Evolutionary conservation across 495 filamentous ascomycete genomes (phyloP).

Genomic region (Penicillium cosmopolitanum): DNA sequence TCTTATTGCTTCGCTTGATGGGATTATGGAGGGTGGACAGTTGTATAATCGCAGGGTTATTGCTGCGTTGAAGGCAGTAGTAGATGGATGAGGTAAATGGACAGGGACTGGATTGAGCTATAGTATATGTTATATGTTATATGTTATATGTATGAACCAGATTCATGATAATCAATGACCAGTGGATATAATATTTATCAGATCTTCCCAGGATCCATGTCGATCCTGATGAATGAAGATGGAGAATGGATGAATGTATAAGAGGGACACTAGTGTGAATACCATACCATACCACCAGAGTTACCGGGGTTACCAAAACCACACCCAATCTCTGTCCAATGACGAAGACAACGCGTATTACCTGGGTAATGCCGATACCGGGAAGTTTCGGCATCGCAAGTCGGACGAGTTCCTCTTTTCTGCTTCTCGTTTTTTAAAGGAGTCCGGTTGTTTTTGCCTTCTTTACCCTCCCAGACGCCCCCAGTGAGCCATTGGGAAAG

Average conservation of each 20-base stretch:
- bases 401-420: conserved; percentile 17
- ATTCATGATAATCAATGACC: background rate
- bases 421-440: conserved; percentile 26
- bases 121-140: too few relatives aligned
- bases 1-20: conserved; percentile 37
- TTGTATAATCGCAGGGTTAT: conserved; percentile 36
- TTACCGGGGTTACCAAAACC: conserved; percentile 7
- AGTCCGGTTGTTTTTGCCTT: conserved; percentile 12
- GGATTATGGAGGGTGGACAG: conserved; percentile 33
- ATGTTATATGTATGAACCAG: too few relatives aligned
- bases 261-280: conserved; percentile 5
- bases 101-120: background rate
- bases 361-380: conserved; percentile 37
- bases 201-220: too few relatives aligned
- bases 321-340: background rate
- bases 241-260: conserved; percentile 17
- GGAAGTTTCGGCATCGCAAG: conserved; percentile 43
- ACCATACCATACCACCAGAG: conserved; percentile 30
- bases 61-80: conserved; percentile 30
- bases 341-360: conserved; percentile 8
- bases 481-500: conserved; percentile 11
- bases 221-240: too few relatives aligned
- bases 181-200: too few relatives aligned
- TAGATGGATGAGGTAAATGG: conserved; percentile 11
- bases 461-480: conserved; percentile 15